Evolutionary conservation across 345 rosid genomes (phyloP), one percentile per base, ranked within the genome.

Genomic region (Brassica rapa): DNA sequence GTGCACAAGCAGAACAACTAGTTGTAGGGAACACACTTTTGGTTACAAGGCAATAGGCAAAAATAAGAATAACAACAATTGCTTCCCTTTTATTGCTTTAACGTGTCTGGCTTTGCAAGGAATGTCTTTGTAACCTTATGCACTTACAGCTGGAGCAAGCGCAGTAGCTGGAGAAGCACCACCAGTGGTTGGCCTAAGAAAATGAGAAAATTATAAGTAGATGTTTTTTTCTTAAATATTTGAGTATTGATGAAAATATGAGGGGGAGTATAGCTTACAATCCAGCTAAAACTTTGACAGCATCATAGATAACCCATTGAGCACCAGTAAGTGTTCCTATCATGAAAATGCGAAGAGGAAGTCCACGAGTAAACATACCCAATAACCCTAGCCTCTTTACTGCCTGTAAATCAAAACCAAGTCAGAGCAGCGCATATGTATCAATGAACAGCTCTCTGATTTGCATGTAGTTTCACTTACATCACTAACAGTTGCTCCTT

Each of bases 301-400:
- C 84, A 79, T 95, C 99, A 62, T 95, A 95, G 86, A 95, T 88
- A 41, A 83, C 93, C 99, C 99, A 95, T 69, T 95, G 96, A 1
- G 92, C 89, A 71, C 96, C 97, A 2, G 98, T 95, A 25, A 95
- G 97, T 51, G 99, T 91, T 83, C 99, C 98, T 0, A 95, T 87
- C 98, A 95, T 95, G 80, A 93, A 83, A 70, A 95, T 91, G 30
- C 97, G 94, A 53, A 91, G 96, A 37, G 99, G 98, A 81, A 95
- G 97, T 43, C 98, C 98, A 29, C 93, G 93, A 1, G 99, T 92
- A 62, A 86, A 85, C 61, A 92, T 88, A 70, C 99, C 99, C 94
- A 74, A 78, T 81, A 86, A 15, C 16, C 99, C 99, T 37, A 95
- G 68, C 84, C 76, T 86, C 79, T 84, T 89, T 55, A 95, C 82